Evolutionary conservation across 2,329 filamentous ascomycete species (phyloP), one percentile per base, ranked within the genome.

Genomic region (Trichoderma sp.): DNA sequence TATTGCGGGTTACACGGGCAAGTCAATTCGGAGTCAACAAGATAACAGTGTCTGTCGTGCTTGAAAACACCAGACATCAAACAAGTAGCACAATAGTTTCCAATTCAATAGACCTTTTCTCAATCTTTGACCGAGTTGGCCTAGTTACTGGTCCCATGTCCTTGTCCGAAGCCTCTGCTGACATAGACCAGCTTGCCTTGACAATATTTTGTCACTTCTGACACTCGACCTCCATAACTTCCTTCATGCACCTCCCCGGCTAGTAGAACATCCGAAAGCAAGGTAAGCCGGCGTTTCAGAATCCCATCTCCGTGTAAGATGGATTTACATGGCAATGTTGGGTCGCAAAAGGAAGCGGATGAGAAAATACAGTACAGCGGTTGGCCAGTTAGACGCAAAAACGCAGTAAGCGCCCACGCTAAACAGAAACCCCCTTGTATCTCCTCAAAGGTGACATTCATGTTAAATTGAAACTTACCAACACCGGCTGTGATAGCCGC

Each of bases 371-470:
- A 2, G 28, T 39, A 4, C 28, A 9, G 9, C 12, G 57, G 62
- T 69, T 69, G 66, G 66, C 7, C 39, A 36, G 26, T 26, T 69
- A 69, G 39, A 39, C 66, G 66, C 66, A 69, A 53, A 47, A 47
- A 1, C 57, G 57, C 57, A 51, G 18, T 58, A 69, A 61, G 66
- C 66, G 66, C 66, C 66, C 56, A 47, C 43, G 36, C 56, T 32
- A 26, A 28, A 9, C 24, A 26, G 6, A 28, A 56, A 30, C 24
- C 26, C 26, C 14, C 60, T 15, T 36, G 56, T 58, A 30, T n/a
- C n/a, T 11, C 28, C 28, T 18, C 28, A 1, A 9, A 6, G 26
- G 18, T 30, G 26, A 36, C 34, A 36, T 36, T 15, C 34, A 36
- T 36, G 28, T 18, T 4, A 58, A 14, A 58, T 18, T 32, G 8